Base-by-base conservation (phyloP, 2,329 filamentous ascomycete species). In the Waltergamsia citrina region DNA sequence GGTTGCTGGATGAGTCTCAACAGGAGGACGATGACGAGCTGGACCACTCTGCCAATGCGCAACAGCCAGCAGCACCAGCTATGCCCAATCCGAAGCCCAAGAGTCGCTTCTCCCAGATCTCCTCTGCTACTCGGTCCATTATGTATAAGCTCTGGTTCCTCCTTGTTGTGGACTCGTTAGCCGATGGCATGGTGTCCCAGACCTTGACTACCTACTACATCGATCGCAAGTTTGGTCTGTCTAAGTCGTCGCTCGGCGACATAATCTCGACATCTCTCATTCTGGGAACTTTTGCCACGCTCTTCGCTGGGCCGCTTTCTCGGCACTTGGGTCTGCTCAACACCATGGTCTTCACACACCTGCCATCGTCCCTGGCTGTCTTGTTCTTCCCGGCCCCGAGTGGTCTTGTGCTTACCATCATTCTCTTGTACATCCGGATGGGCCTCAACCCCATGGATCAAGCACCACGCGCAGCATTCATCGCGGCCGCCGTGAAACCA, bases 381-480 rank as follows among this genome's bases (percentile, higher is more conserved):
- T 47, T 78, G 4, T 46, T 79, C 5, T 78, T 82, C 34, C 75
- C 77, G 0, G 47, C 70, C 1, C 71, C 77, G 0, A 56, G 54
- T 6, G 58, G 54, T 3, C 55, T 78, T 2, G 62, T 62, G 25
- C 47, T 72, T 27, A 71, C 74, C 0, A 65, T 74, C 1, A 59
- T 59, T 0, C 57, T 82, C 0, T 56, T 83, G 2, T 61, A 79
- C 18, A 50, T 81, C 15, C 66, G 78, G 5, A 63, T 74, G 3
- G 73, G 73, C 0, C 57, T 82, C 29, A 81, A 81, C 45, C 76
- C 70, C 41, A 81, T 83, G 74, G 78, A 82, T 41, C 78, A 82
- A 56, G 77, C 74, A 0, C 78, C 78, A 0, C 63, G 78, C 3
- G 61, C 76, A 1, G 77, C 78, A 0, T 74, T 83, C 37, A 79